Base-by-base conservation (phyloP, 2,329 filamentous ascomycete genomes). In the Metarhizium guizhouense region DNA sequence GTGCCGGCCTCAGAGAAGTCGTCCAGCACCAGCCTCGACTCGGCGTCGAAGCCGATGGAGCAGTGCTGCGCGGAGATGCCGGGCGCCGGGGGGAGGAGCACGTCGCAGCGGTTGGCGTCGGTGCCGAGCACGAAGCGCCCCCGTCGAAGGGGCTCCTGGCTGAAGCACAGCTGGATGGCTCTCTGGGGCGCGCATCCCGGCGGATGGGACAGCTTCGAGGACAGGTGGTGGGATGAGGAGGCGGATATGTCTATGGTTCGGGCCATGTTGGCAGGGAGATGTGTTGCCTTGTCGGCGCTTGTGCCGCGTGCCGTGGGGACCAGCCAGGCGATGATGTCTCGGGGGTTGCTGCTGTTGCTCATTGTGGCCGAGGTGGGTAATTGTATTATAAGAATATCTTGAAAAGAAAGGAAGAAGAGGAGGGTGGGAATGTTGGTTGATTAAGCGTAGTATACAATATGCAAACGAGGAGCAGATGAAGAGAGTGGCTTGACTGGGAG, bases 301-400 rank as follows among this genome's bases (percentile, higher is more conserved):
- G 68, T 65, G 60, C 65, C 63, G 51, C 65, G 64, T 25, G 68
- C 63, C 57, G 70, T 69, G 45, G 70, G 70, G 52, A 73, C 66
- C 60, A 73, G 69, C 70, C 70, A 73, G 62, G 70, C 70, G 62
- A 73, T 71, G 57, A 70, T 63, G 56, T 72, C 62, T 56, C 62
- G 55, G 54, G 56, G 25, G 25, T 25, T 25, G 3, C 25, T 25
- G 25, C 25, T 53, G 58, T 56, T 57, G 36, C 57, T 54, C 60
- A 61, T 59, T 62, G 63, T 25, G 25, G 25, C 25, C 25, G 25
- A 25, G 25, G 25, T 1, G 25, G 25, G 25, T 25, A 4, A 25
- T 25, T 25, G 25, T 25, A 25, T 25, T 25, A 25, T 1, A 25
- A 43, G 40, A 0, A 18, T 16, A 18, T 16, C 1, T 36, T 8